Base-by-base conservation (phyloP, 2,329 filamentous ascomycete species). In the Ustulina deusta region DNA sequence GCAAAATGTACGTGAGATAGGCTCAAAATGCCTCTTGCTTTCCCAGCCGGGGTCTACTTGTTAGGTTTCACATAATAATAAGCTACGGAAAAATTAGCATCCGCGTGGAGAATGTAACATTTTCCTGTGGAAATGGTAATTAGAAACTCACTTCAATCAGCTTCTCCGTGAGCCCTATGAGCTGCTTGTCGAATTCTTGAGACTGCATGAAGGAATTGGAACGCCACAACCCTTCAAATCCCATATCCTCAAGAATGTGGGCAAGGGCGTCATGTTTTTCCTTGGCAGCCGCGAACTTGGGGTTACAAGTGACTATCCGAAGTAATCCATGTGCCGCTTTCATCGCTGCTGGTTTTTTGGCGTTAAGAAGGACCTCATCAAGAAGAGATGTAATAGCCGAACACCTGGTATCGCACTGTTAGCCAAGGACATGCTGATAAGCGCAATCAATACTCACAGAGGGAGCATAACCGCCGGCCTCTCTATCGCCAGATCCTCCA, bases 151-250 rank as follows among this genome's bases (percentile, higher is more conserved):
- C 87, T 82, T 89, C 86, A 70, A 90, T 89, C 38, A 90, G 79
- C 76, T 85, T 87, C 74, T 89, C 87, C 2, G 86, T 89, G 52
- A 89, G 76, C 52, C 79, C 78, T 62, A 87, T 84, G 72, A 85
- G 86, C 71, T 85, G 82, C 61, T 81, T 82, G 69, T 86, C 85
- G 11, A 83, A 81, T 11, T 86, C 84, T 52, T 84, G 82, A 36
- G 79, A 78, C 17, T 83, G 81, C 38, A 81, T 83, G 60, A 86
- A 84, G 0, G 85, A 86, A 66, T 85, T 86, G 5, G 83, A 83
- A 27, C 84, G 83, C 87, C 87, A 91, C 1, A 92, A 79, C 0
- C 90, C 89, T 9, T 85, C 83, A 68, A 91, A 91, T 1, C 89
- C 90, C 76, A 88, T 85, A 2, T 86, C 84, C 42, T 88, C 84